phyloP scores from a whole-genome alignment of 139 green algal genomes.

The Chlamydomonas incerta region DNA sequence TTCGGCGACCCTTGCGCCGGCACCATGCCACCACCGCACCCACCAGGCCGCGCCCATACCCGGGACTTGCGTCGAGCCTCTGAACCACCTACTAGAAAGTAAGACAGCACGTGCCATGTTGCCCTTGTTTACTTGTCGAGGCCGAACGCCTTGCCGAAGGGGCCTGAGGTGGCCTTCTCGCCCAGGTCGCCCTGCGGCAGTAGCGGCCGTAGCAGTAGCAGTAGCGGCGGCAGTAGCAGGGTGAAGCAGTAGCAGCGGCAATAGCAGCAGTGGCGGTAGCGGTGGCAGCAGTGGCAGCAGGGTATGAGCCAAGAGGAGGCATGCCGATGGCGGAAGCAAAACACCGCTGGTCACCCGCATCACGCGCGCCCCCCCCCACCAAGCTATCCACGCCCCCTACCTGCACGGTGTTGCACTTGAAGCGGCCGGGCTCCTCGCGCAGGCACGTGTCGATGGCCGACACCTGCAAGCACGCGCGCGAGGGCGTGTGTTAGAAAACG shows the following conservation, averaged over 20 bases:
- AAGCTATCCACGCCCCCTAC: background rate
- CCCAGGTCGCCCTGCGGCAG: constrained; percentile 41
- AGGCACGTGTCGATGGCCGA: constrained; percentile 85
- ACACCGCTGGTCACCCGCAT: background rate
- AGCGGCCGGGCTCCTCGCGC: constrained; percentile 71
- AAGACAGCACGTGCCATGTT: no score
- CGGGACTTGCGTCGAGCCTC: no score
- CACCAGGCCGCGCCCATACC: no score
- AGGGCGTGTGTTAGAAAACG: background rate
- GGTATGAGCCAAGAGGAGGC: no score
- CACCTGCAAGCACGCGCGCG: no score
- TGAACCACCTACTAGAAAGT: no score
- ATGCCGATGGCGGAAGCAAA: no score
- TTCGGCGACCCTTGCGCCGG: no score
- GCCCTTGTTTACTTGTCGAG: no score
- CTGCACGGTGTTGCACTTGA: constrained; percentile 77
- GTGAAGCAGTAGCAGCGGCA: background rate
- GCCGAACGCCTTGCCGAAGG: constrained; percentile 42
- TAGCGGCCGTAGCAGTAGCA: background rate
- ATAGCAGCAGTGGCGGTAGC: background rate
- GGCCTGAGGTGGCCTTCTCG: constrained; percentile 40
- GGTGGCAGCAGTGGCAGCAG: no score
- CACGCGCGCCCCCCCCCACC: background rate
- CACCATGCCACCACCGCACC: no score
- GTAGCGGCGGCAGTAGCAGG: background rate